A percentile compares a stretch with the other conserved stretches of the same genome.
phyloP scores from a whole-genome alignment of 176 grass and related monocot genomes.

The Bonia amplexicaulis region DNA sequence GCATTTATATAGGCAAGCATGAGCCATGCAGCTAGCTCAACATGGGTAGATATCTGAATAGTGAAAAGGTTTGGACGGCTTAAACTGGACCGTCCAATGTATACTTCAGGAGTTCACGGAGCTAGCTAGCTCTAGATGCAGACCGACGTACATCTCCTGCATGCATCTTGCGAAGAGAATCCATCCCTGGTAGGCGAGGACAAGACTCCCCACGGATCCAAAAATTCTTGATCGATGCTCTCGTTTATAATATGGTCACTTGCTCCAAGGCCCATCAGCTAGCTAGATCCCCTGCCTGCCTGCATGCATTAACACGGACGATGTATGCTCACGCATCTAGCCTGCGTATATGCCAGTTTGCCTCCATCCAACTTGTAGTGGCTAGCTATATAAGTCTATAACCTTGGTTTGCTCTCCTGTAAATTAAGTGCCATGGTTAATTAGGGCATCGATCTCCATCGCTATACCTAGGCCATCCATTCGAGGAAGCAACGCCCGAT shows the following conservation, averaged over 20 bases:
- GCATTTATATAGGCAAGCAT: neutral
- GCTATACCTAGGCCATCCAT: neutral
- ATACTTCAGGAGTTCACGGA: neutral
- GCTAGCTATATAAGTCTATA: too few relatives aligned
- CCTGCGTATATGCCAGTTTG: neutral
- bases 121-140: neutral
- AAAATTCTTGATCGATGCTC: conserved; percentile 34
- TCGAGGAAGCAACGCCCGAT: neutral
- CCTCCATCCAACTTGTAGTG: conserved; percentile 3
- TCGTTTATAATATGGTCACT: conserved; percentile 9
- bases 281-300: neutral
- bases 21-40: neutral
- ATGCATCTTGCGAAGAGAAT: conserved; percentile 33
- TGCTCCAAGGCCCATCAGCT: neutral
- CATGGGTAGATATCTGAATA: neutral
- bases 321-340: conserved; percentile 10
- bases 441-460: neutral
- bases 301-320: neutral
- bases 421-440: neutral
- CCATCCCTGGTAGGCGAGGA: conserved; percentile 19
- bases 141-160: neutral
- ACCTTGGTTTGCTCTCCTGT: neutral
- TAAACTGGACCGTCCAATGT: neutral
- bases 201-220: conserved; percentile 6
- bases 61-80: conserved; percentile 12